phyloP scores from a whole-genome alignment of 2,329 filamentous ascomycete species.

The Fonsecaea multimorphosa region DNA sequence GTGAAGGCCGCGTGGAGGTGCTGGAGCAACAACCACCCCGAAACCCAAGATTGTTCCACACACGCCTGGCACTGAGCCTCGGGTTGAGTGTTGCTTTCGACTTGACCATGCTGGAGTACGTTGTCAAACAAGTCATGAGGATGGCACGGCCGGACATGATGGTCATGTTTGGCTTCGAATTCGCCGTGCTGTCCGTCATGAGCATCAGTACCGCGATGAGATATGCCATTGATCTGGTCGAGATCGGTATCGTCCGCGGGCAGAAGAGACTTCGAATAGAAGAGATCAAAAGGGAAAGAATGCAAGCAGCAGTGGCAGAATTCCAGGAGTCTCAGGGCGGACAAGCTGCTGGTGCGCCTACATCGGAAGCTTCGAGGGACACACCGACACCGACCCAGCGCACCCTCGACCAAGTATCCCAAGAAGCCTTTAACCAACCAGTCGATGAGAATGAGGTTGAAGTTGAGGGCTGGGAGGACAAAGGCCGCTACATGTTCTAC shows the following conservation, averaged over 20 bases:
- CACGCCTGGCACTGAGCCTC: conserved; percentile 78
- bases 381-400: conserved; percentile 30
- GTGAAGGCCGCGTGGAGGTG: conserved; percentile 89
- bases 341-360: conserved; percentile 49
- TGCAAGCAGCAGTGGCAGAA: conserved; percentile 33
- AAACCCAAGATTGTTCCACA: conserved; percentile 87
- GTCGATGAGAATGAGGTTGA: conserved; percentile 94
- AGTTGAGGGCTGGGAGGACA: conserved; percentile 94
- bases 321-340: conserved; percentile 26
- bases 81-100: conserved; percentile 81
- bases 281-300: conserved; percentile 68
- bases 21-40: conserved; percentile 93
- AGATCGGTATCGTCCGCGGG: conserved; percentile 74
- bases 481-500: conserved; percentile 89
- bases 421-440: conserved; percentile 51
- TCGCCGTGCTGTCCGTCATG: conserved; percentile 81
- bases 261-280: conserved; percentile 75
- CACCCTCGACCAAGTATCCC: conserved; percentile 32
- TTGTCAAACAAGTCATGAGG: conserved; percentile 79
- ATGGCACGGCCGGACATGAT: conserved; percentile 97
- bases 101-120: conserved; percentile 78
- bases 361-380: conserved; percentile 57
- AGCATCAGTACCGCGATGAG: conserved; percentile 79
- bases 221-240: conserved; percentile 78
- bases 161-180: conserved; percentile 99